Base-by-base conservation (phyloP, 257 asterid genomes). In the Capsicum pubescens region DNA sequence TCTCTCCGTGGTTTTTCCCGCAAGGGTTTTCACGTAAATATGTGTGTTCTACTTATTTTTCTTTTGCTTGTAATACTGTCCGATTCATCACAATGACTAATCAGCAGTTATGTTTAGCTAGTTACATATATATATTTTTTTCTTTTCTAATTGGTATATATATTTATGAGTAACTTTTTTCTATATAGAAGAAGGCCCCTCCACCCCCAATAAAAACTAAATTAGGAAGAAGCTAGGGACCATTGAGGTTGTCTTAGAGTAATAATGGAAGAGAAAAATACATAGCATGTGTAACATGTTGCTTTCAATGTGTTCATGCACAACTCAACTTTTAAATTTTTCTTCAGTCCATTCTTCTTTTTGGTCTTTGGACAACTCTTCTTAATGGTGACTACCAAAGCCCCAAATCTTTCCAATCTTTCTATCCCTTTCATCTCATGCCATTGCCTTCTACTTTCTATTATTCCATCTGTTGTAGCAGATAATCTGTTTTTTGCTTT, bases 271-370 rank as follows among this genome's bases (percentile, higher is more conserved):
- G 14, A 32, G 55, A 61, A 77, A 21, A 21, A 77, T 84, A 55
- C 74, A 74, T 7, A 76, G 86, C 82, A 77, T 77, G 63, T 77
- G 85, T 36, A 39, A 88, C 67, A 79, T 80, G 89, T 86, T 81
- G 86, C 87, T 86, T 66, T 88, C 90, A 63, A 60, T 81, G 84
- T 60, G 86, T 80, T 83, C 89, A 88, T 86, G 87, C 86, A 86
- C 86, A 82, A 60, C 71, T 83, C 80, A 68, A 56, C 42, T 66
- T 81, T 68, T 77, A 54, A 54, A 14, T 52, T 77, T 77, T 77
- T 77, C 64, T 52, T 76, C 44, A 76, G 9, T 76, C 63, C 64
- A 54, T 76, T 76, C 81, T 77, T 77, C 81, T 77, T 77, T 77
- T 52, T 77, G 64, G 81, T 77, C 64, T 26, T 77, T 54, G 50